Conservation (phyloP, 2,329 filamentous ascomycete species). For the Penicillium concentricum region DNA sequence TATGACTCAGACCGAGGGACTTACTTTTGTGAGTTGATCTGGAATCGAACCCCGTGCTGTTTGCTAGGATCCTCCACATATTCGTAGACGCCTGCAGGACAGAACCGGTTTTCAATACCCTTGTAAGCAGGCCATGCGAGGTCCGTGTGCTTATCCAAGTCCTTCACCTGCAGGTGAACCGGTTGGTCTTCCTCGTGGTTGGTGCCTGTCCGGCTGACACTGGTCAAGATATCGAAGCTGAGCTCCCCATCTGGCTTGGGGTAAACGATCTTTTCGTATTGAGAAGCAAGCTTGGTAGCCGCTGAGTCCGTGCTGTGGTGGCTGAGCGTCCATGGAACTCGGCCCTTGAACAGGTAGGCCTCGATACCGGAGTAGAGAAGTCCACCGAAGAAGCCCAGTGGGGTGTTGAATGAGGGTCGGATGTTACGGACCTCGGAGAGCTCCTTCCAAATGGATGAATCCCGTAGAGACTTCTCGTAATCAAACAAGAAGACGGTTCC, state of each 20-base stretch:
- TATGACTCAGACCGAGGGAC: constrained; percentile 38
- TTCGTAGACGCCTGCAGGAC: constrained; percentile 95
- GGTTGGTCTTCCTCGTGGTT: constrained; percentile 99
- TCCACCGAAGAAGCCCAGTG: constrained; percentile 84
- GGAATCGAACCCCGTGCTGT: constrained; percentile 85
- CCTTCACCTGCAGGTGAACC: constrained; percentile 88
- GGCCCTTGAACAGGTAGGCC: constrained; percentile 81
- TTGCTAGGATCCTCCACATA: constrained; percentile 92
- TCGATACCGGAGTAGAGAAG: constrained; percentile 91
- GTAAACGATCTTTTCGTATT: constrained; percentile 88
- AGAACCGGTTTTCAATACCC: constrained; percentile 94
- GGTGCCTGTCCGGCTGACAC: constrained; percentile 89
- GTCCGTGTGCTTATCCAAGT: constrained; percentile 88
- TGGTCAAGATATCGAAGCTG: constrained; percentile 93
- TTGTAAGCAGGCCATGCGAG: constrained; percentile 83
- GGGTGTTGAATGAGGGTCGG: constrained; percentile 87
- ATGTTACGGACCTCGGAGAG: constrained; percentile 95
- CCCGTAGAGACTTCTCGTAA: constrained; percentile 85
- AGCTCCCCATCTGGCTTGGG: constrained; percentile 95
- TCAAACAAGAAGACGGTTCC: constrained; percentile 87
- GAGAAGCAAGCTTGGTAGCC: constrained; percentile 74
- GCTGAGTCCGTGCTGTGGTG: constrained; percentile 76
- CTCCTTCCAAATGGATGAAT: constrained; percentile 89
- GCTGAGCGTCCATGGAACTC: constrained; percentile 85
- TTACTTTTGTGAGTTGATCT: constrained; percentile 97